These are phyloP conservation scores for Colletotrichum sp. DNA, from an alignment of 2,329 filamentous ascomycete genomes.

Conservation along the genomic window DNA sequence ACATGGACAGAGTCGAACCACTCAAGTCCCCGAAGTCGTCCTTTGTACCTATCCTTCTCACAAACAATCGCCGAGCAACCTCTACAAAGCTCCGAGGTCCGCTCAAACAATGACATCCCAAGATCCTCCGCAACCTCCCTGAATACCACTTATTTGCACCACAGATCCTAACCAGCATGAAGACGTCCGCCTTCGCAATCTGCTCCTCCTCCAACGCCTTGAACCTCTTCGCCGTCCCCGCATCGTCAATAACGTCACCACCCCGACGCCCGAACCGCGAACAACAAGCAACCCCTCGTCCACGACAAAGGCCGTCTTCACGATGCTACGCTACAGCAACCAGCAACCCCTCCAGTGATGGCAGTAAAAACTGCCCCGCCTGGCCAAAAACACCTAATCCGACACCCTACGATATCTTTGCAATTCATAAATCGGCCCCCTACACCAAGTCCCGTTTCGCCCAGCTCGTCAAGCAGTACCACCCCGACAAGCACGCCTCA, in stretches of 20 bases:
- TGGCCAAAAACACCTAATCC: slow-evolving; percentile 61
- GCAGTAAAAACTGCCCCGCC: slow-evolving; percentile 17
- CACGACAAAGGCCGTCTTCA: not conserved
- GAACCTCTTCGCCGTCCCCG: slow-evolving; percentile 20
- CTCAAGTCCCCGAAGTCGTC: not conserved
- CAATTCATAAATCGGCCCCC: slow-evolving; percentile 53
- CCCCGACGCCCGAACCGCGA: not conserved
- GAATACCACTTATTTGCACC: not conserved
- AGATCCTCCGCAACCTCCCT: not conserved
- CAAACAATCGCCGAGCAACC: not conserved
- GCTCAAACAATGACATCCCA: not conserved
- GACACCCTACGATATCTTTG: slow-evolving; percentile 91
- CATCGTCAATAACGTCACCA: slow-evolving; percentile 28
- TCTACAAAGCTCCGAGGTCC: not conserved
- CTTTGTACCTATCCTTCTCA: not conserved
- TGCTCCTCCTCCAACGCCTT: slow-evolving; percentile 16
- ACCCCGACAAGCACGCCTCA: slow-evolving; percentile 73
- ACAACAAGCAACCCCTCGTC: not conserved
- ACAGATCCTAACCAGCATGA: not conserved
- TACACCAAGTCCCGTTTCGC: slow-evolving; percentile 90
- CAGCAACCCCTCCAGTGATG: not conserved
- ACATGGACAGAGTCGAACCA: not conserved
- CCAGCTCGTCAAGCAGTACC: slow-evolving; percentile 92
- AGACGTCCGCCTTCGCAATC: slow-evolving; percentile 7
- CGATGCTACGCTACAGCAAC: slow-evolving; percentile 3